Evolutionary conservation across 192 early-diverging fungal genomes (phyloP).

Genomic region (Umbelopsis isabellina): DNA sequence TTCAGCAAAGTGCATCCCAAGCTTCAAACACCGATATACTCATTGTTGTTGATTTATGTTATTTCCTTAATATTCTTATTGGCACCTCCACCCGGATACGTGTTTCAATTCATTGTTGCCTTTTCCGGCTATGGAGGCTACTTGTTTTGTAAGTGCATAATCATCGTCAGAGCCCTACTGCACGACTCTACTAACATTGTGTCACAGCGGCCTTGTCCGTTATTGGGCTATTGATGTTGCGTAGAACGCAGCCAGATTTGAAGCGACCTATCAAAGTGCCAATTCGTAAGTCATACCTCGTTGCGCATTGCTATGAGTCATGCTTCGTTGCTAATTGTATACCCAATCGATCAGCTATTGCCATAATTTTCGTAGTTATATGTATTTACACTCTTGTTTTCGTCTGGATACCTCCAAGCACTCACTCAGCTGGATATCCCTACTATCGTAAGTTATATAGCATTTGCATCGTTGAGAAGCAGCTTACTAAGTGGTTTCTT

Average conservation of each 20-base stretch:
- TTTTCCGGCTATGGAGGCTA: conserved; percentile 20
- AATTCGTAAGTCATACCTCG: conserved; percentile 11
- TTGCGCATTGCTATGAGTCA: neutral
- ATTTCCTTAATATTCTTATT: conserved; percentile 28
- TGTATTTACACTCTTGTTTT: conserved; percentile 22
- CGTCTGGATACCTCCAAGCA: conserved; percentile 18
- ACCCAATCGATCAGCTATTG: conserved; percentile 17
- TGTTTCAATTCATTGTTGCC: conserved; percentile 26
- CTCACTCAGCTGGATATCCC: conserved; percentile 13
- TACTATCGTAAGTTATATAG: conserved; percentile 10
- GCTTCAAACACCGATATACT: conserved; percentile 29
- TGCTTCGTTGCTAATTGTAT: neutral
- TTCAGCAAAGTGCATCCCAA: conserved; percentile 44
- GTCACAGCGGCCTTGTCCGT: conserved; percentile 21
- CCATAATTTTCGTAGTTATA: conserved; percentile 28
- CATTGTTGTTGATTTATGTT: conserved; percentile 30
- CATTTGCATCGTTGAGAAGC: neutral
- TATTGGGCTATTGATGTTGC: conserved; percentile 17
- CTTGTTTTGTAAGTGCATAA: conserved; percentile 4
- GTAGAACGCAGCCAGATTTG: conserved; percentile 19
- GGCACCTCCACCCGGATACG: conserved; percentile 30
- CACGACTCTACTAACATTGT: neutral
- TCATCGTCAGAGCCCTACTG: neutral
- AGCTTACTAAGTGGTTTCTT: neutral
- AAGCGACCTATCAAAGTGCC: conserved; percentile 28